Evolutionary conservation across 208 protist species (phyloP), one percentile per base, ranked within the genome.

Genomic region (Leishmania lainsoni): DNA sequence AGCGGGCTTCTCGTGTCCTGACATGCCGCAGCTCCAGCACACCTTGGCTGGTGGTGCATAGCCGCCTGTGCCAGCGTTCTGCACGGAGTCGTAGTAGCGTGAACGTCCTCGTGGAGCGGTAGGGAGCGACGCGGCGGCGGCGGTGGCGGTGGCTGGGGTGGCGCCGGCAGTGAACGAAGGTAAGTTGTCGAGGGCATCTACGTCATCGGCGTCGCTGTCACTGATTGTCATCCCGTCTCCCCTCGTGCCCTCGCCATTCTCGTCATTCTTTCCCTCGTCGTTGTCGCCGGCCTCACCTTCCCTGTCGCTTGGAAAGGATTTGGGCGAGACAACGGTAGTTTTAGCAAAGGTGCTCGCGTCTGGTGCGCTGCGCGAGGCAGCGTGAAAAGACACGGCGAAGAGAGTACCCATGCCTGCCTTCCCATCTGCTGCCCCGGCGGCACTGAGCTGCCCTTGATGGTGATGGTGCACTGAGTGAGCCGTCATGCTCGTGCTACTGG

Each of bases 21-120:
- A 72, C 79, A 97, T 88, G 35, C 93, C 93, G 68, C 93, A 97
- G 80, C 87, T 86, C 93, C 93, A 97, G 84, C 93, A 97, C n/a
- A 97, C 89, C 80, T 94, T 94, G 20, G 78, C 86, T 12, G 83
- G 63, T 17, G 80, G 80, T 29, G 76, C 61, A 61, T 56, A 54
- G 2, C 66, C 72, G 52, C 81, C 70, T 52, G 17, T 76, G 32
- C 74, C 65, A 52, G 76, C 86, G 58, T 79, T 80, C 32, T 81
- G 81, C n/a, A 76, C 6, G 6, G 91, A 54, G 79, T 96, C 93
- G 77, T 94, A 96, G 85, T 96, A 96, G 39, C 93, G 84, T 5
- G 83, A 78, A 6, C 81, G 83, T 29, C 48, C 59, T 22, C 79
- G 80, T 4, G 66, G 77, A 22, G 85, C 75, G 8, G 52, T 39